Evolutionary conservation across 495 filamentous ascomycete genomes (phyloP).

Genomic region (Penicillium goetzii): DNA sequence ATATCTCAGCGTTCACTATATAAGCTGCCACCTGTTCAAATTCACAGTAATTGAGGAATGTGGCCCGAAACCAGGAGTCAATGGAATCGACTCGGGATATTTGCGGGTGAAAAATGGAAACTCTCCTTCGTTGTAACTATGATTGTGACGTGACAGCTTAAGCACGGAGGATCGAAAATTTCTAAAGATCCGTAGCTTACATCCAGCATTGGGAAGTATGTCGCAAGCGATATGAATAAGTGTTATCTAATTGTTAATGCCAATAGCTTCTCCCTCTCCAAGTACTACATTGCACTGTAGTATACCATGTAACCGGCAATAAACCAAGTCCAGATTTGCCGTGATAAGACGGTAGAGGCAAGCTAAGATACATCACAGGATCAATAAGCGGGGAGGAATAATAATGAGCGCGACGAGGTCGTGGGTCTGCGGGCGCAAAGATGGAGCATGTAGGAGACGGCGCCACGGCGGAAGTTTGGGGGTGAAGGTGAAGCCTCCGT

Average conservation of each 20-base stretch:
- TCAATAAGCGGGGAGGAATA: background rate
- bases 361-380: conserved; percentile 10
- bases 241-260: background rate
- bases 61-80: background rate
- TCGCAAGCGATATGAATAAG: background rate
- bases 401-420: background rate
- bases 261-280: background rate
- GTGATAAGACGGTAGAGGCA: background rate
- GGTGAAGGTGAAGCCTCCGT: background rate
- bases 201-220: background rate
- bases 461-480: background rate
- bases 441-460: conserved; percentile 7
- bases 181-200: background rate
- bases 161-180: background rate
- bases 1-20: background rate
- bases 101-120: background rate
- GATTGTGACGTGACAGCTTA: background rate
- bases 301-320: conserved; percentile 6
- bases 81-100: background rate
- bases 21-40: background rate
- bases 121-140: background rate
- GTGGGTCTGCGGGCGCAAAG: conserved; percentile 13
- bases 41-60: background rate
- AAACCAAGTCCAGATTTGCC: conserved; percentile 9
- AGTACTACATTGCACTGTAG: background rate